Conservation (phyloP, 2,329 filamentous ascomycete genomes). For the Calonectria ilicicola region DNA sequence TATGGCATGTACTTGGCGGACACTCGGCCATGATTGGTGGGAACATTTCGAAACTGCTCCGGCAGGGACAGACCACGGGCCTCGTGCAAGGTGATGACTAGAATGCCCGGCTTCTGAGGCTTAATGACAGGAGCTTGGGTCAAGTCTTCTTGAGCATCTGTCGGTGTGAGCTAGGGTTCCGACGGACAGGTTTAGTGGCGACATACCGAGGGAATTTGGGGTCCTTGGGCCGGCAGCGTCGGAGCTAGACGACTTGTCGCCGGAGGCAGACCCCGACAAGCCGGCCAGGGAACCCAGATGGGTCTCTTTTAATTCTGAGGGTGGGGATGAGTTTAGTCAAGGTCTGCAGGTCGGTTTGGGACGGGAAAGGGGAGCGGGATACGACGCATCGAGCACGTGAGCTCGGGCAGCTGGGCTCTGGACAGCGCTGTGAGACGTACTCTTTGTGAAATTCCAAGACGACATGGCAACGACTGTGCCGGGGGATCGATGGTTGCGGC, state of each 20-base stretch:
- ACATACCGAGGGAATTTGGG: constrained; percentile 7
- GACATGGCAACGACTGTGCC: background rate
- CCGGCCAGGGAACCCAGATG: constrained; percentile 13
- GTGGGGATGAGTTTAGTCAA: constrained; percentile 7
- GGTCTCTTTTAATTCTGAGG: constrained; percentile 22
- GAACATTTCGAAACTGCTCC: constrained; percentile 83
- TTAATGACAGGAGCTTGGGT: constrained; percentile 75
- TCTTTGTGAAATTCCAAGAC: constrained; percentile 4
- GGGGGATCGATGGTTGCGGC: background rate
- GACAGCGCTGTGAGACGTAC: background rate
- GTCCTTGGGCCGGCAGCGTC: background rate
- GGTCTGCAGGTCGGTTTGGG: background rate
- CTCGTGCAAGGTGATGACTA: constrained; percentile 96
- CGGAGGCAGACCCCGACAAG: constrained; percentile 17
- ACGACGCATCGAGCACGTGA: background rate
- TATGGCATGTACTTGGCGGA: constrained; percentile 96
- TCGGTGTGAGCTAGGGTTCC: background rate
- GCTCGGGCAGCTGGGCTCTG: background rate
- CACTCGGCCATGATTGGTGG: constrained; percentile 93
- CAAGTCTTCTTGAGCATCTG: constrained; percentile 72
- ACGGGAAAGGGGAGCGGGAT: background rate
- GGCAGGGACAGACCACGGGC: constrained; percentile 89
- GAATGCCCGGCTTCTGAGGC: constrained; percentile 87
- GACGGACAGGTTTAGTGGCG: background rate
- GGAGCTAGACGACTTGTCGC: background rate